phyloP scores from a whole-genome alignment of 2,329 filamentous ascomycete genomes.

The Phaeosphaeria sp. region DNA sequence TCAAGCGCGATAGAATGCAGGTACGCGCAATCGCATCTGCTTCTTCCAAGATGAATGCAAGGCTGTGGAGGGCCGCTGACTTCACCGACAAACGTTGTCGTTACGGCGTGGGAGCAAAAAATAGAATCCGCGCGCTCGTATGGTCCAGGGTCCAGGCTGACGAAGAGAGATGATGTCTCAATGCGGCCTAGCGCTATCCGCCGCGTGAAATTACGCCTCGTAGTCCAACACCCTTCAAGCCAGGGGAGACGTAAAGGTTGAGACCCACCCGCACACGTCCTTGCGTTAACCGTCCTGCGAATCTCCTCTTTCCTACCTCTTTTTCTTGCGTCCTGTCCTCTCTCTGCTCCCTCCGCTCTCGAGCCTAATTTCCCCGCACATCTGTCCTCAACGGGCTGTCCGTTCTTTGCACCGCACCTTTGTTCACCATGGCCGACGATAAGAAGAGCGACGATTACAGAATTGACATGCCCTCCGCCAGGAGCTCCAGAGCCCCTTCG shows the following conservation, averaged over 20 bases:
- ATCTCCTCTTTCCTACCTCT: conserved; percentile 22
- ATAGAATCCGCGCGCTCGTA: background rate
- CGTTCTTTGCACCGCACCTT: conserved; percentile 21
- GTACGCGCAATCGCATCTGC: background rate
- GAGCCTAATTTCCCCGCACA: conserved; percentile 9
- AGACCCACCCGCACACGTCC: conserved; percentile 35
- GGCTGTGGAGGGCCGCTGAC: background rate
- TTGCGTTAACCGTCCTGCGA: conserved; percentile 31
- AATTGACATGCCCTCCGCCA: conserved; percentile 66
- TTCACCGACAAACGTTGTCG: background rate
- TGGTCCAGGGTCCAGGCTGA: conserved; percentile 22
- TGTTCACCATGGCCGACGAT: conserved; percentile 78
- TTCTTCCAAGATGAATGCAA: background rate
- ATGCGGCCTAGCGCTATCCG: conserved; percentile 32
- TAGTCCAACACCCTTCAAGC: conserved; percentile 23
- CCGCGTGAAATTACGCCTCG: conserved; percentile 35
- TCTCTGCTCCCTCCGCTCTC: conserved; percentile 16
- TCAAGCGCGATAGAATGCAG: background rate
- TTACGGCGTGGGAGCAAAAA: background rate
- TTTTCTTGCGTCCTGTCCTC: conserved; percentile 23
- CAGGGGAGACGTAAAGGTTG: conserved; percentile 33
- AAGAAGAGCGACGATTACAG: conserved; percentile 85
- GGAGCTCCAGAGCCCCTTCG: conserved; percentile 47
- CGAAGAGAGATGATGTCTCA: conserved; percentile 21
- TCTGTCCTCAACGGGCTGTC: conserved; percentile 24